A percentile compares a stretch with the other conserved stretches of the same genome.
Evolutionary conservation across 495 filamentous ascomycete species (phyloP).

Genomic region (Neurospora tetraspora): DNA sequence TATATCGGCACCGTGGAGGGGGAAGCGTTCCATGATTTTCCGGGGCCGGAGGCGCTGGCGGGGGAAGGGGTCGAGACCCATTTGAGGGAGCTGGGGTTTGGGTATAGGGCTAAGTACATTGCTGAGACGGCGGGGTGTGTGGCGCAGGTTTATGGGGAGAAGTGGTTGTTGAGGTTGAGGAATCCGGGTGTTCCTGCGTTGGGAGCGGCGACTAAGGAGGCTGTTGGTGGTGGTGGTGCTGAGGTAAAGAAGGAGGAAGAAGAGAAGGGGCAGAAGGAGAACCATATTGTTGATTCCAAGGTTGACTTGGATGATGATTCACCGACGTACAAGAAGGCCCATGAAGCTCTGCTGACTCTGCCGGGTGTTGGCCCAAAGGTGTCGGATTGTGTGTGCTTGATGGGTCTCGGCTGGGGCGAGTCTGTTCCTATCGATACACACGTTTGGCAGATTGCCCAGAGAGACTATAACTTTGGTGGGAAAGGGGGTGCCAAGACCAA

Average conservation of each 20-base stretch:
- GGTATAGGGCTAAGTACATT: conserved; percentile 89
- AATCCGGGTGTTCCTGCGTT: conserved; percentile 65
- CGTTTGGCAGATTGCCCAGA: conserved; percentile 95
- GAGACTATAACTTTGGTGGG: conserved; percentile 80
- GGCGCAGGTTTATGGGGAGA: conserved; percentile 48
- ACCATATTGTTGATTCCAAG: neutral
- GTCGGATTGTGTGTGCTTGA: conserved; percentile 89
- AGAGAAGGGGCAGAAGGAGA: neutral
- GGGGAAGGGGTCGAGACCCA: conserved; percentile 60
- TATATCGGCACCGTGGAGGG: conserved; percentile 60
- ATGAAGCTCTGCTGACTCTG: conserved; percentile 66
- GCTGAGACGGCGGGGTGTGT: conserved; percentile 73
- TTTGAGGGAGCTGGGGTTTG: conserved; percentile 79
- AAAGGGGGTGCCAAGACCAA: conserved; percentile 60
- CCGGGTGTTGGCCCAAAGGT: conserved; percentile 94
- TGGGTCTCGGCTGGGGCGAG: conserved; percentile 96
- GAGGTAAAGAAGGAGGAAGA: neutral
- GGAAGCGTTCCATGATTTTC: conserved; percentile 79
- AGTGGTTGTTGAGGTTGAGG: conserved; percentile 65
- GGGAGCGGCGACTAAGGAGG: conserved; percentile 12
- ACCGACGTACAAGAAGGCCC: conserved; percentile 60
- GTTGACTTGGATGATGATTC: neutral
- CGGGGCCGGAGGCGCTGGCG: conserved; percentile 59
- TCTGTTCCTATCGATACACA: conserved; percentile 95
- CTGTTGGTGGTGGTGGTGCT: neutral